Evolutionary conservation across 139 green algal genomes (phyloP), one percentile per base, ranked within the genome.

Genomic region (Haematococcus sp.): DNA sequence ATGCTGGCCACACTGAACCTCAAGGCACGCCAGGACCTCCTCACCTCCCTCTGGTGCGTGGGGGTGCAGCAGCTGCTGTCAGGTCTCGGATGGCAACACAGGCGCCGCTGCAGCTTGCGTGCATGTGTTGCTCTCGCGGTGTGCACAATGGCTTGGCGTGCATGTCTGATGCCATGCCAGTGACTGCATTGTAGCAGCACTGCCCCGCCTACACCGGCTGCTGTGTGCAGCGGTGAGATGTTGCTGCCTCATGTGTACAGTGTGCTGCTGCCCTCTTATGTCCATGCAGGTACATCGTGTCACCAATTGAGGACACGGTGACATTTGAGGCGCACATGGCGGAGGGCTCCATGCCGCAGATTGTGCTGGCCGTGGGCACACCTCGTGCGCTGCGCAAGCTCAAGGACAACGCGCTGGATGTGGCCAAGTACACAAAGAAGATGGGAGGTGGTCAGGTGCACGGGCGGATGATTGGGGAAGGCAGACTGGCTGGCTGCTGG

Each of bases 1-100:
- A 30, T 87, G 61, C 56, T 87, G n/a, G 77, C 77, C 27, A 81
- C 72, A 1, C 74, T 87, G 2, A 32, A 82, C 34, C 74, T 87
- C 23, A 65, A 49, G n/a, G 17, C 76, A 0, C 56, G 81, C 1
- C 75, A 87, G 61, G 81, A 87, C 59, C 15, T 79, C 19, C 43
- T 84, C 20, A 71, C 56, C 33, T n/a, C 73, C 33, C 4, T 79
- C 1, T 76, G 59, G 60, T 66, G 72, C 51, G n/a, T n/a, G n/a
- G 67, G n/a, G 19, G 35, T 80, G 52, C 23, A 49, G 40, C n/a
- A n/a, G n/a, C n/a, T n/a, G n/a, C n/a, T n/a, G n/a, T n/a, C n/a
- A n/a, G n/a, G n/a, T n/a, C n/a, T n/a, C n/a, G 40, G 40, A 49
- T 49, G 40, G 7, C 11, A 7, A 49, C 11, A 49, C 40, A 49